Percentiles rank a stretch among this genome's conserved stretches.
Conservation (phyloP, 176 grass and related monocot genomes). For the Miscanthus lutarioriparius region DNA sequence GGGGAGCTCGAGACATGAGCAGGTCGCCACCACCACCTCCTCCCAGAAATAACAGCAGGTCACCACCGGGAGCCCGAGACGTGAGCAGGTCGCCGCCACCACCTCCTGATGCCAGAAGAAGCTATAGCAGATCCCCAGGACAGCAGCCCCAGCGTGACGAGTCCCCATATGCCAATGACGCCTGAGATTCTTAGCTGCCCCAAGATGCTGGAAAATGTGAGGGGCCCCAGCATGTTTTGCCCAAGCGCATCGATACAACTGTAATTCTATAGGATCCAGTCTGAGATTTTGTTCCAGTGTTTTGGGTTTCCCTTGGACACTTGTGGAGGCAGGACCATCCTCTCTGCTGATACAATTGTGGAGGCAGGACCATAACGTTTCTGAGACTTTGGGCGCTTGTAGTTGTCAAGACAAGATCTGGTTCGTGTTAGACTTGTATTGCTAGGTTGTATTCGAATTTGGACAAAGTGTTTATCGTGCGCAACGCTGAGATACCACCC, state of each 20-base stretch:
- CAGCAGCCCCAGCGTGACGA: slow-evolving; percentile 50
- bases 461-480: background rate
- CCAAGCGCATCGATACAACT: slow-evolving; percentile 7
- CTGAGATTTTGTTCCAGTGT: slow-evolving; percentile 13
- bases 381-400: slow-evolving; percentile 8
- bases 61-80: slow-evolving; percentile 40
- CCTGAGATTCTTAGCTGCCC: slow-evolving; percentile 21
- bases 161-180: slow-evolving; percentile 73
- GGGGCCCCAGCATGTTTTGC: slow-evolving; percentile 10
- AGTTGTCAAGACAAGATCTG: slow-evolving; percentile 6
- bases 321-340: slow-evolving; percentile 44
- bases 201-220: slow-evolving; percentile 13
- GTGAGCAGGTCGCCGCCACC: slow-evolving; percentile 22
- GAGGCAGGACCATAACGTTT: slow-evolving; percentile 45
- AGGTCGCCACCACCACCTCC: background rate
- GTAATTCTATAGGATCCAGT: slow-evolving; percentile 32
- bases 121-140: slow-evolving; percentile 54
- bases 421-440: slow-evolving; percentile 19
- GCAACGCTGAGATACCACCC: background rate
- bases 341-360: no score
- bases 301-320: slow-evolving; percentile 1
- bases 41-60: slow-evolving; percentile 8
- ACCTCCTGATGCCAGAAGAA: slow-evolving; percentile 12
- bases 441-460: slow-evolving; percentile 17
- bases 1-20: background rate